Conservation (phyloP, 495 filamentous ascomycete genomes). For the Talaromyces ruber region DNA sequence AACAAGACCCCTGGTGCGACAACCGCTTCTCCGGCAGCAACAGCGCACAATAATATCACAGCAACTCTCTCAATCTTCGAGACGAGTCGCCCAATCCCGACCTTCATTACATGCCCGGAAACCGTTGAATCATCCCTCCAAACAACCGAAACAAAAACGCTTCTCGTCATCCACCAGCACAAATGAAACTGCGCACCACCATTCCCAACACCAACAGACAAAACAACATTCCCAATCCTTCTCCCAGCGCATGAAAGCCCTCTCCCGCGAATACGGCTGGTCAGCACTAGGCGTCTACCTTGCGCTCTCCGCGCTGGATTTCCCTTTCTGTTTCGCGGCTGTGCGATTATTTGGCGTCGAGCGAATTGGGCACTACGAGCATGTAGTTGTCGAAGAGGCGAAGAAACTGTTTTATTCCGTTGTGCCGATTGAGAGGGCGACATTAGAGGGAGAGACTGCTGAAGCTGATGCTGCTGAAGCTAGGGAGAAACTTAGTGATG, state of each 20-base stretch:
- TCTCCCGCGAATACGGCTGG: constrained; percentile 95
- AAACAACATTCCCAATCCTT: constrained; percentile 23
- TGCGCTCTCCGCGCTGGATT: constrained; percentile 72
- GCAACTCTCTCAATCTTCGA: not conserved
- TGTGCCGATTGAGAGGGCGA: constrained; percentile 14
- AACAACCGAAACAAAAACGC: constrained; percentile 10
- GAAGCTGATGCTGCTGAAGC: constrained; percentile 23
- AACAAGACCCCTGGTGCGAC: not conserved
- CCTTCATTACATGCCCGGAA: not conserved
- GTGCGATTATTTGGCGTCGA: constrained; percentile 80
- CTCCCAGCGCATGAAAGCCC: constrained; percentile 62
- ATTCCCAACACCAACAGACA: not conserved
- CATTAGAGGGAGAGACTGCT: constrained; percentile 6
- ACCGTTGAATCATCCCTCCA: not conserved
- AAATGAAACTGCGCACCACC: not conserved
- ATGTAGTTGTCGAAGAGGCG: constrained; percentile 31
- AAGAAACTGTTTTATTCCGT: constrained; percentile 20
- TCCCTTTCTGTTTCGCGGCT: constrained; percentile 88
- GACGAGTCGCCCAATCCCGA: not conserved
- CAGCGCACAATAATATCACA: not conserved
- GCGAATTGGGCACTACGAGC: constrained; percentile 59
- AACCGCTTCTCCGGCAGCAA: not conserved
- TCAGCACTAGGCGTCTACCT: constrained; percentile 88
- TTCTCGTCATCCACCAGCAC: constrained; percentile 2
- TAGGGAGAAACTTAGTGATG: constrained; percentile 24